phyloP scores from a whole-genome alignment of 129 eudicot species.

The Ambrosia artemisiifolia region DNA sequence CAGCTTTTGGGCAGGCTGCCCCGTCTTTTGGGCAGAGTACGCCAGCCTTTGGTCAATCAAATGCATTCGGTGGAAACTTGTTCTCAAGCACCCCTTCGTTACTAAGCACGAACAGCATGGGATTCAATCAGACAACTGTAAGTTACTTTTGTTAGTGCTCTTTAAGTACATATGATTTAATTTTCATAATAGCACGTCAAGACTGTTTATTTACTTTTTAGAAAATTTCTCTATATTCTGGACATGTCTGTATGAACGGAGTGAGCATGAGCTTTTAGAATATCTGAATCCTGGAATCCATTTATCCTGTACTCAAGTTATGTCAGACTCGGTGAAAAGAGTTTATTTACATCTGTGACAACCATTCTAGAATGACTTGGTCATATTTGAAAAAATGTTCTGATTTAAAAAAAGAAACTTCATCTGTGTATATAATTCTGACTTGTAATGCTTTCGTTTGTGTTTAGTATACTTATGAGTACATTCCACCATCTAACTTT shows the following conservation, averaged over 20 bases:
- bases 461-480: background rate
- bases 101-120: constrained; percentile 38
- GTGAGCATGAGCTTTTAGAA: background rate
- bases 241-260: background rate
- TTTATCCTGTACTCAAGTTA: background rate
- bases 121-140: constrained; percentile 77
- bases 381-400: background rate
- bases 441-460: background rate
- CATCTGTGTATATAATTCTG: background rate
- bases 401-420: background rate
- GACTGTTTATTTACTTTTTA: background rate
- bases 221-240: background rate
- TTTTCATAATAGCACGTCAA: background rate
- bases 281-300: background rate
- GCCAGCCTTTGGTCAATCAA: constrained; percentile 38
- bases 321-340: background rate
- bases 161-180: background rate
- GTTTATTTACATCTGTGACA: background rate
- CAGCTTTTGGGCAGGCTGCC: constrained; percentile 61
- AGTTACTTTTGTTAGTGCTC: constrained; percentile 34
- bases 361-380: background rate
- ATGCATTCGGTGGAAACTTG: constrained; percentile 62
- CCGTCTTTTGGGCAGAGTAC: constrained; percentile 29
- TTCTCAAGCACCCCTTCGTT: constrained; percentile 57
- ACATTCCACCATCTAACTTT: background rate